Conservation (phyloP, 305 asterid genomes). For the Withania somnifera region DNA sequence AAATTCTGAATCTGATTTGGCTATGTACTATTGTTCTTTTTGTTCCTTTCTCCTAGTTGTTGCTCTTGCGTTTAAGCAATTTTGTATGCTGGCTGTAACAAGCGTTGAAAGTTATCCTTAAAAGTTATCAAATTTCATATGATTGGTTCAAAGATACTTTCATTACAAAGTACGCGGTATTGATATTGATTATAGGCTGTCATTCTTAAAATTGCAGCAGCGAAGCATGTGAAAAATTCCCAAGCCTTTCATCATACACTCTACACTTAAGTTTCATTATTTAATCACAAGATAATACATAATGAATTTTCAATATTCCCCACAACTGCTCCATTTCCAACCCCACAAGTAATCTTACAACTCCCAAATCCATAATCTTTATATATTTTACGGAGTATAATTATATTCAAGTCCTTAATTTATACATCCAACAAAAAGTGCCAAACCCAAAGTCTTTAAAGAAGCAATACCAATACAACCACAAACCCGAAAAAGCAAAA, state of each 20-base stretch:
- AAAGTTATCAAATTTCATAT: neutral
- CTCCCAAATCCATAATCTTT: neutral
- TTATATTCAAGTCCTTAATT: neutral
- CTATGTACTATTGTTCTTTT: neutral
- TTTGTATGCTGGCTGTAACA: neutral
- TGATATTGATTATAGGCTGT: constrained; percentile 22
- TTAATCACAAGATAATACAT: constrained; percentile 5
- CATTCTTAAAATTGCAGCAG: constrained; percentile 27
- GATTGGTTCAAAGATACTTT: neutral
- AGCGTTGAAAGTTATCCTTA: neutral
- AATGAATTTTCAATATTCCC: constrained; percentile 19
- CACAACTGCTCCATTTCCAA: constrained; percentile 35
- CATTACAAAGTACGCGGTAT: constrained; percentile 23
- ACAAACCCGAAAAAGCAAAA: neutral
- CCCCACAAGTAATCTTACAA: neutral
- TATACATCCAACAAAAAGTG: constrained; percentile 1
- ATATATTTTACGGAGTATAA: no score
- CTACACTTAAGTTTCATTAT: neutral
- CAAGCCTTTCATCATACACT: neutral
- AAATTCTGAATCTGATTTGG: neutral
- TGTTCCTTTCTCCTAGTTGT: neutral
- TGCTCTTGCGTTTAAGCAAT: neutral
- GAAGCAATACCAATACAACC: neutral
- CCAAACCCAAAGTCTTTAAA: neutral
- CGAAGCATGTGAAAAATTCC: constrained; percentile 18